phyloP scores from a whole-genome alignment of 2,329 filamentous ascomycete species.

The Alternaria sp. region DNA sequence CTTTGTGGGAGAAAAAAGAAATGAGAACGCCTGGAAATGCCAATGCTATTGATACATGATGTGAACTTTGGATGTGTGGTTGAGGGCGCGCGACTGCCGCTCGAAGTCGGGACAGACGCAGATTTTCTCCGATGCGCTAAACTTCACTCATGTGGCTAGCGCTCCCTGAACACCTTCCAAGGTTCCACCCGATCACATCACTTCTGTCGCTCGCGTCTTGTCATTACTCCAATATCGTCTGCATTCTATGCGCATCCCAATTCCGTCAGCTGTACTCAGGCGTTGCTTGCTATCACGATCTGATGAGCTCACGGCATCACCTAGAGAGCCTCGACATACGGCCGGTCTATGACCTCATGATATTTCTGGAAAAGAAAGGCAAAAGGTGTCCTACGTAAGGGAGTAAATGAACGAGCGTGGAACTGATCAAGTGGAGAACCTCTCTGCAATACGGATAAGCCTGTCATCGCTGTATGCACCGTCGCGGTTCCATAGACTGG shows the following conservation, averaged over 20 bases:
- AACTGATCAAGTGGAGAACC: too few species aligned
- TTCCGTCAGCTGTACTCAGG: not conserved
- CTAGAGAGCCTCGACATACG: not conserved
- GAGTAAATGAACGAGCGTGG: not conserved
- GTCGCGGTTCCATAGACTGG: not conserved
- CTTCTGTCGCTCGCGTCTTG: not conserved
- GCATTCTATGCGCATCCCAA: not conserved
- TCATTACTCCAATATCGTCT: not conserved
- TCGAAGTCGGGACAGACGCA: constrained; percentile 8
- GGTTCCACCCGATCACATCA: not conserved
- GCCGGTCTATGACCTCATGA: not conserved
- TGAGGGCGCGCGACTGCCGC: not conserved
- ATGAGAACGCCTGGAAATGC: constrained; percentile 15
- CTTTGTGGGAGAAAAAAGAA: not conserved
- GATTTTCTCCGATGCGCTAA: constrained; percentile 24
- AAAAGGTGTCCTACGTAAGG: not conserved
- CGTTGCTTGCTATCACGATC: not conserved
- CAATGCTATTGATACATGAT: constrained; percentile 29
- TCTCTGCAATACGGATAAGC: not conserved
- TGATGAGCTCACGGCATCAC: not conserved
- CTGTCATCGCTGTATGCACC: not conserved
- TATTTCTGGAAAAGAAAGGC: not conserved
- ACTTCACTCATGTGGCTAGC: constrained; percentile 1
- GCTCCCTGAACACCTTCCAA: not conserved
- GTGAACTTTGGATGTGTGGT: not conserved